Evolutionary conservation across 805 yeast genomes (phyloP).

Genomic region (Saccharomycopsis amapae): DNA sequence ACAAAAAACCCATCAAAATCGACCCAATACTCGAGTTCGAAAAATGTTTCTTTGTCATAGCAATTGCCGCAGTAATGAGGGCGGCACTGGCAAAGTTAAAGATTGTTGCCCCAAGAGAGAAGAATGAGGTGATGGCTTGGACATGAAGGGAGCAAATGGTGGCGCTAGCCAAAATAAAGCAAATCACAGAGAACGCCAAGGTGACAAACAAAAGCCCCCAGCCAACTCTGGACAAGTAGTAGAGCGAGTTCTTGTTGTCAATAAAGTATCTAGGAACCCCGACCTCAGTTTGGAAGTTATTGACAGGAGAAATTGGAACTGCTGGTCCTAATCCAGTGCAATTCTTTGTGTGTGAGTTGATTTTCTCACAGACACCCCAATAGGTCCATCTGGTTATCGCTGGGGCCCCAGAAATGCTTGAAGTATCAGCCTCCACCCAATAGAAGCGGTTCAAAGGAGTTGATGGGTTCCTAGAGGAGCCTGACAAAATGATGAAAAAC

Average conservation of each 20-base stretch:
- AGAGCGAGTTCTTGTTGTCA: slow-evolving; percentile 44
- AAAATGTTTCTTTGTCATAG: slow-evolving; percentile 71
- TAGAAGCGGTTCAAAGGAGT: slow-evolving; percentile 62
- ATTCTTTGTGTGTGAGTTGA: slow-evolving; percentile 37
- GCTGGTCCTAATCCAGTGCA: slow-evolving; percentile 61
- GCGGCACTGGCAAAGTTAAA: slow-evolving; percentile 17
- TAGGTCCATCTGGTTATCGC: slow-evolving; percentile 67
- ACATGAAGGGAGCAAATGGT: slow-evolving; percentile 50
- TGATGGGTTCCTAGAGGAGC: slow-evolving; percentile 39
- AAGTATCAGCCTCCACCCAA: slow-evolving; percentile 75
- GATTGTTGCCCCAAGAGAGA: slow-evolving; percentile 13
- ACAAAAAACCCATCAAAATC: slow-evolving; percentile 51
- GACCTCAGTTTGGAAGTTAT: slow-evolving; percentile 47
- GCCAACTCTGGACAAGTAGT: slow-evolving; percentile 60
- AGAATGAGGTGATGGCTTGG: slow-evolving; percentile 44
- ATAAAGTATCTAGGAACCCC: slow-evolving; percentile 33
- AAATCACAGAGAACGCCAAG: slow-evolving; percentile 52
- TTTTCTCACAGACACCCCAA: slow-evolving; percentile 53
- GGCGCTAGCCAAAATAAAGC: slow-evolving; percentile 48
- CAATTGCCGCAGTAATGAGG: slow-evolving; percentile 31
- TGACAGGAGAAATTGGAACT: slow-evolving; percentile 76
- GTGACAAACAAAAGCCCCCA: slow-evolving; percentile 59
- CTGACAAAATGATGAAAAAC: slow-evolving; percentile 56
- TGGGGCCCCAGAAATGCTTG: slow-evolving; percentile 38
- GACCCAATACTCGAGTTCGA: slow-evolving; percentile 47